Base-by-base conservation (phyloP, 2,329 filamentous ascomycete species). In the Nigrospora sphaerica region DNA sequence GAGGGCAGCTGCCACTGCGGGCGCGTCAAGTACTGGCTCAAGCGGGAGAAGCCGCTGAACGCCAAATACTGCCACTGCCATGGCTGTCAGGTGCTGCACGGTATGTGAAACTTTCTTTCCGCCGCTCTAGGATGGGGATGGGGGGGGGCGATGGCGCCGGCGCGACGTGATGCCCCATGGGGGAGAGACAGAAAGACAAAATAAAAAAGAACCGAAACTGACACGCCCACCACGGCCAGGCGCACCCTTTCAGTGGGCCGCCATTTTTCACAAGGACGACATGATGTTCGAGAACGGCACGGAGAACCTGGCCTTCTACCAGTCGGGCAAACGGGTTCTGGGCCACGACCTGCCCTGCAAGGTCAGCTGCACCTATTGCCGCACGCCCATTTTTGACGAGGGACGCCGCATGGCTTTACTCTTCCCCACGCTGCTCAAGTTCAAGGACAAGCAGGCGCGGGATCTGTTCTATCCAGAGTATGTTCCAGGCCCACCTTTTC, bases 231-330 rank as follows among this genome's bases (percentile, higher is more conserved):
- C 17, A 3, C 3, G 19, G n/a, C 28, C 46, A 84, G 81, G 86
- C 47, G 86, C 88, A 3, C 88, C 88, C 0, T 92, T 93, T 68
- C 89, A 95, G 68, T 93, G 88, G 88, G 88, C 88, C 1, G 86
- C 88, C 34, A 91, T 95, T 54, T 92, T 95, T 68, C 78, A 90
- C 63, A 95, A 95, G 62, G 67, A 76, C 0, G 85, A 89, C 57
- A 73, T 91, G 57, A 78, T 80, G 47, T 91, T 91, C 62, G 72
- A 72, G 11, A 66, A 75, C 7, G 81, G 88, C 44, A 71, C 79
- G 54, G 74, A 86, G 52, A 69, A 73, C 31, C 69, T 91, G 1
- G 73, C 74, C 3, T 90, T 87, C 69, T 95, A 92, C 60, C 83
- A 88, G 40, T 77, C 85, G 0, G 69, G 73, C 0, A 68, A 76